Conservation (phyloP, 1,139 yeast species). For the Nematodospora anomalae region DNA sequence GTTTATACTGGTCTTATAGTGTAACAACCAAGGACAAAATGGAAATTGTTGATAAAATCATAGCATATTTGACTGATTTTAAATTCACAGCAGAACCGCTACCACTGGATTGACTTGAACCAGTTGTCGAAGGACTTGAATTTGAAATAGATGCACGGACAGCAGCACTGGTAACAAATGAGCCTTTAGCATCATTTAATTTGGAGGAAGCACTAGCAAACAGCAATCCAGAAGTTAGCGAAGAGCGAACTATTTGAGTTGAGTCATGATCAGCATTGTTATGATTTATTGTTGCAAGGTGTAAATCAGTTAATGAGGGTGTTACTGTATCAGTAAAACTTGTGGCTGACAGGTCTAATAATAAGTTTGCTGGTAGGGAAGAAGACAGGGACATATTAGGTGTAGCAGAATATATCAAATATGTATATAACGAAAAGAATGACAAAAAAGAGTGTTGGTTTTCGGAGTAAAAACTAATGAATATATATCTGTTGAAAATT, state of each 20-base stretch:
- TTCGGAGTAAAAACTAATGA: no score
- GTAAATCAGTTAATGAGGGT: slow-evolving; percentile 14
- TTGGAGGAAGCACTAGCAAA: slow-evolving; percentile 9
- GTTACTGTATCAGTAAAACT: slow-evolving; percentile 11
- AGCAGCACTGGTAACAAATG: slow-evolving; percentile 14
- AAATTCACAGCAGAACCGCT: slow-evolving; percentile 1
- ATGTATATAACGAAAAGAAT: neutral
- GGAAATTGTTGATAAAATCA: slow-evolving; percentile 6
- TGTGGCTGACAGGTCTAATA: slow-evolving; percentile 5
- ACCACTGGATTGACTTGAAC: slow-evolving; percentile 1
- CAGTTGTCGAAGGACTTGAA: neutral
- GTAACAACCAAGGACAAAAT: slow-evolving; percentile 6
- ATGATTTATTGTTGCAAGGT: slow-evolving; percentile 2
- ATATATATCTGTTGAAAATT: neutral
- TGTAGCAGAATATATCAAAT: no score
- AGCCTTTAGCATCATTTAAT: slow-evolving; percentile 7
- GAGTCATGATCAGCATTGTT: slow-evolving; percentile 7
- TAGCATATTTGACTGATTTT: slow-evolving; percentile 5
- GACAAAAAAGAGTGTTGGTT: no score
- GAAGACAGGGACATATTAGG: slow-evolving; percentile 1
- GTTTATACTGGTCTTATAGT: no score
- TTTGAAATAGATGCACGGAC: slow-evolving; percentile 10
- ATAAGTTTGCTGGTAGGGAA: slow-evolving; percentile 6
- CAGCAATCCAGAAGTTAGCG: slow-evolving; percentile 8
- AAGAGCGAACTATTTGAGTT: neutral